Evolutionary conservation across 495 filamentous ascomycete species (phyloP), one percentile per base, ranked within the genome.

Genomic region (Pyronema domesticum): DNA sequence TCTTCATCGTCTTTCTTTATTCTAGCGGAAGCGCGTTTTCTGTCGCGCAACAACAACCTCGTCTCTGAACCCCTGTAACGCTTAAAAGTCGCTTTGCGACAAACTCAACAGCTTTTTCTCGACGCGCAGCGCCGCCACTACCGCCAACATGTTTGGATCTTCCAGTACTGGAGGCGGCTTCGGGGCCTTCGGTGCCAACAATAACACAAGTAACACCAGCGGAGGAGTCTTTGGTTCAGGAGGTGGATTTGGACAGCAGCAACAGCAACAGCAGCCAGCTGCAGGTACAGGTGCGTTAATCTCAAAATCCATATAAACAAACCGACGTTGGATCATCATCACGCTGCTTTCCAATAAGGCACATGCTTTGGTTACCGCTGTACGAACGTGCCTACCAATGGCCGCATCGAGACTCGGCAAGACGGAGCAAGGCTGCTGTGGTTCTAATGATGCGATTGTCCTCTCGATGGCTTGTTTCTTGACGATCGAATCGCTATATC

Each of bases 171-270:
- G 56, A 36, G 60, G 59, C 52, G 60, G 59, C 52, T 58, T 60
- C 40, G 69, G 71, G 44, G 73, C 71, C 33, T 75, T 82, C 64
- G 77, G 78, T 53, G 57, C 73, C 14, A 79, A 71, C 64, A 76
- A 70, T 60, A 75, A 72, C 57, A 36, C 19, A 10, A 36, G 4
- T 37, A 66, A 62, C 55, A 65, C 68, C 37, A 69, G 49, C 50
- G 57, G 49, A 44, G 67, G 73, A 60, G 73, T 74, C 63, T 80
- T 80, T 60, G 77, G 77, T 58, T 67, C 71, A 62, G 72, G 73
- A 65, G 73, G 73, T 73, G 74, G 71, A 72, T 78, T 70, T 70
- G 76, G 69, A 63, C 65, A 65, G 34, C 52, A 39, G 50, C 33
- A 53, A 19, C 52, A 45, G 30, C 52, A 54, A 19, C 52, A 45